Percentiles rank a stretch among this genome's conserved stretches.
phyloP scores from a whole-genome alignment of 208 protist species.

The Trichomonas vaginalis region DNA sequence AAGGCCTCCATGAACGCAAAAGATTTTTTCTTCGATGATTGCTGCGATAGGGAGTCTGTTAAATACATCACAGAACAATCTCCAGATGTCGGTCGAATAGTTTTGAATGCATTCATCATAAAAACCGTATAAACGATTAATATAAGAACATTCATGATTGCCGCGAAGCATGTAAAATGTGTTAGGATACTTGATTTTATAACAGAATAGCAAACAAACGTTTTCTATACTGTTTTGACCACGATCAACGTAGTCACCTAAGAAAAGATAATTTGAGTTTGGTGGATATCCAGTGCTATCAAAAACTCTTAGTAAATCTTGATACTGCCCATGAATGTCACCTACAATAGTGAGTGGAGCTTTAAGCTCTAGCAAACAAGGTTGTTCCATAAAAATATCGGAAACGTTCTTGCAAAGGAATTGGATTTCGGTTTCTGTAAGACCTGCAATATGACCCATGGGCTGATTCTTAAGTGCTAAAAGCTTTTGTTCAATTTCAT shows the following conservation, averaged over 20 bases:
- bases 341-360: constrained; percentile 33
- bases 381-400: not conserved
- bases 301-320: constrained; percentile 34
- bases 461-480: not conserved
- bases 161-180: constrained; percentile 30
- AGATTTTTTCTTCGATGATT: constrained; percentile 9
- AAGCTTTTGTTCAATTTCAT: not conserved
- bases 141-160: constrained; percentile 35
- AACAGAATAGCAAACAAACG: constrained; percentile 24
- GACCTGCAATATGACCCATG: not conserved
- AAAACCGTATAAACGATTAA: constrained; percentile 30
- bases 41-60: constrained; percentile 7
- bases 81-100: constrained; percentile 50
- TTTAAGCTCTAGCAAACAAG: constrained; percentile 31
- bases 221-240: constrained; percentile 30
- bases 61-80: not conserved
- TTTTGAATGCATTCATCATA: constrained; percentile 50
- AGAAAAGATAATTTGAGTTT: constrained; percentile 32
- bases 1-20: not conserved
- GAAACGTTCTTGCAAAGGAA: not conserved
- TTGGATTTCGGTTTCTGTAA: not conserved
- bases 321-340: constrained; percentile 39
- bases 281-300: constrained; percentile 22
- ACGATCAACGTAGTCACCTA: constrained; percentile 41
- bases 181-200: constrained; percentile 31